Base-by-base conservation (phyloP, 441 rosid genomes). In the Hura crepitans region DNA sequence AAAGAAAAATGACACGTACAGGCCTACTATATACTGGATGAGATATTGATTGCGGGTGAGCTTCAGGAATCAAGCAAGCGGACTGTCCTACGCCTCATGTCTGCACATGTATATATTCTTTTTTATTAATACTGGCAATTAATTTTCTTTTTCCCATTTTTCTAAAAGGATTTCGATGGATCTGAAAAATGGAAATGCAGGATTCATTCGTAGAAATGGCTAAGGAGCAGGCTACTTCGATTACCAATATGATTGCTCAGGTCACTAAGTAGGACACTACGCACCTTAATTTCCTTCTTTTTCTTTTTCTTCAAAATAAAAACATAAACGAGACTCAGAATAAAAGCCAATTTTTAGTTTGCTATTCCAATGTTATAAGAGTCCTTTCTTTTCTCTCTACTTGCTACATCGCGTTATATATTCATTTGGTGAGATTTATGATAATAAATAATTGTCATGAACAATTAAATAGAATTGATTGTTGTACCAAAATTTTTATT, bases 41-140 rank as follows among this genome's bases (percentile, higher is more conserved):
- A 90, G 78, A 69, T 88, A 37, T 74, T 95, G 82, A 84, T 95
- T 64, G 99, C 97, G 2, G 99, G 99, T 1, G 97, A 95, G 74
- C 93, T 95, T 81, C 99, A 95, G 72, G 99, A 95, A 80, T 78
- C 99, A 0, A 95, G 98, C 91, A 92, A 95, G 84, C 90, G 86
- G 75, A 85, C 91, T 12, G 87, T 90, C 20, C 88, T 89, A 6
- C 80, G 95, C 74, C 67, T 92, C 20, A 86, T 92, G 50, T 77
- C 90, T 55, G 85, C 95, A 0, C 97, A 90, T 86, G 98, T 92
- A 68, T 9, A 28, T 1, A 20, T 30, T 62, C 53, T 27, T 13
- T 37, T 45, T 0, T 6, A 6, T 0, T 22, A 22, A 0, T 6
- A 2, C 0, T 31, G 3, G 3, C 1, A 28, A 2, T 28, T 22